Base-by-base conservation (phyloP, 2,329 filamentous ascomycete species). In the Aspergillus phoenicis region DNA sequence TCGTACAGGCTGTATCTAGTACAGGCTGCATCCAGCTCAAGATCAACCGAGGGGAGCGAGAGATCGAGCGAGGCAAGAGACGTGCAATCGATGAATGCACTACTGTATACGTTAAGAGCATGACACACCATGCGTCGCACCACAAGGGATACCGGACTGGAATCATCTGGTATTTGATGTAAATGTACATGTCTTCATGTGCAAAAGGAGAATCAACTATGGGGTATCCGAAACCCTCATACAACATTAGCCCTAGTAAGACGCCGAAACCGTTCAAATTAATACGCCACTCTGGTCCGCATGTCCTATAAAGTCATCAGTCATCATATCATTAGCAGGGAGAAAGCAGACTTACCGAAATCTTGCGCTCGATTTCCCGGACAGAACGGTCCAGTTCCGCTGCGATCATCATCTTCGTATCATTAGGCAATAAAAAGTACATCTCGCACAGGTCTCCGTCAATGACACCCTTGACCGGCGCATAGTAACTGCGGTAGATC, bases 371-470 rank as follows among this genome's bases (percentile, higher is more conserved):
- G 72, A 99, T 95, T 78, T 98, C 91, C 69, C 92, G 82, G 58
- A 97, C 88, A 45, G 91, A 94, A 61, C 95, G 88, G 77, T 98
- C 95, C 68, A 98, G 78, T 77, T 98, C 94, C 54, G 86, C 93
- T 2, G 94, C 94, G 80, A 99, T 96, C 86, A 93, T 93, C 78
- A 92, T 88, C 83, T 97, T 97, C 82, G 91, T 93, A 71, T 97
- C 94, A 68, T 89, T 90, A 26, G 90, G 85, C 62, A 99, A 82
- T 62, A 95, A 80, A 61, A 92, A 87, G 78, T 92, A 99, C 68
- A 93, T 86, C 82, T 99, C 95, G 71, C 95, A 97, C 43, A 99
- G 82, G 78, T 99, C 95, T 28, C 95, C 95, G 77, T 99, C 95
- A 70, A 99, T 97, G 28, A 96, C 88, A 8, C 93, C 93, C 83